These are phyloP conservation scores for Paraphaeosphaeria sporulosa DNA, from an alignment of 2,329 filamentous ascomycete species.

Conservation along the genomic window DNA sequence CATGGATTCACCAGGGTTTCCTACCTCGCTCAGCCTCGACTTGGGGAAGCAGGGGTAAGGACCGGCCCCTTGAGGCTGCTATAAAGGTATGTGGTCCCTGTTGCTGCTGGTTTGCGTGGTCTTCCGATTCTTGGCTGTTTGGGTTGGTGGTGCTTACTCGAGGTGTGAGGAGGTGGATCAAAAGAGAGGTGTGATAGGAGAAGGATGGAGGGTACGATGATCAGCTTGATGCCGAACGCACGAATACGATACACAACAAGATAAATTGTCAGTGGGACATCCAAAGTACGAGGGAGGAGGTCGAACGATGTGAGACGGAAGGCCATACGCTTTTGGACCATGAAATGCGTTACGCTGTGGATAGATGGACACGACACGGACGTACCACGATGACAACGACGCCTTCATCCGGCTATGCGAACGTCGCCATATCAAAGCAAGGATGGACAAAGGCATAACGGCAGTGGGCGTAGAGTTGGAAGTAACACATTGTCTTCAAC, in stretches of 20 bases:
- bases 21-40: slow-evolving; percentile 4
- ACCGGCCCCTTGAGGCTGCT: not conserved
- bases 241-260: not conserved
- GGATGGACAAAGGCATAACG: not conserved
- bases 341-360: not conserved
- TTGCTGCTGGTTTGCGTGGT: not conserved
- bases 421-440: not conserved
- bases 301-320: not conserved
- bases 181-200: not conserved
- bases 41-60: not conserved
- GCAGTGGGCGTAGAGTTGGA: not conserved
- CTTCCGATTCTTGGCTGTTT: not conserved
- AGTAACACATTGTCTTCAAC: not conserved
- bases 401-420: not conserved
- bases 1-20: not conserved
- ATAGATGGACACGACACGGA: not conserved
- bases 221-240: not conserved
- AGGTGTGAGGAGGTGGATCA: not conserved
- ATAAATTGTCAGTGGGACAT: not conserved
- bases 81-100: not conserved
- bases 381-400: not conserved
- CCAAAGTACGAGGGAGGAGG: not conserved
- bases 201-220: not conserved
- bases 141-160: not conserved
- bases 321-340: not conserved